Percentiles rank a stretch among this genome's conserved stretches.
phyloP scores from a whole-genome alignment of 257 asterid species.

The Nemophila menziesii region DNA sequence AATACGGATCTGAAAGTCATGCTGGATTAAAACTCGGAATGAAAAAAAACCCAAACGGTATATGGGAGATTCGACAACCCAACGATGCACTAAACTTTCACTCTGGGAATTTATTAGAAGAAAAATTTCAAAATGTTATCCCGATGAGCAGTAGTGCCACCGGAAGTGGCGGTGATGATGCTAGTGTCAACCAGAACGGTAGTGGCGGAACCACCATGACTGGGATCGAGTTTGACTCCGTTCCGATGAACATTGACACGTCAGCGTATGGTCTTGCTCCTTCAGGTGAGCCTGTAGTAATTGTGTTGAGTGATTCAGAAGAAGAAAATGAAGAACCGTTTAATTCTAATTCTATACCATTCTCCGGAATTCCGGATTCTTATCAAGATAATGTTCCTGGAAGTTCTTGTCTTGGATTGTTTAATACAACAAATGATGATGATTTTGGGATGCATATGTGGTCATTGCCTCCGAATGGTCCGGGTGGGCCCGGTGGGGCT shows the following conservation, averaged over 20 bases:
- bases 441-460: constrained; percentile 62
- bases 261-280: constrained; percentile 29
- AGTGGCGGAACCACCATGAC: constrained; percentile 37
- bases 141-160: constrained; percentile 90
- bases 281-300: constrained; percentile 50
- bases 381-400: constrained; percentile 41
- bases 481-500: constrained; percentile 57
- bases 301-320: constrained; percentile 83
- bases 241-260: constrained; percentile 45
- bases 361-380: constrained; percentile 47
- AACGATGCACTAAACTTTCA: constrained; percentile 35
- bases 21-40: constrained; percentile 62
- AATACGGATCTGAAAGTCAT: constrained; percentile 66
- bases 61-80: constrained; percentile 68
- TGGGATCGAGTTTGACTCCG: constrained; percentile 60
- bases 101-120: constrained; percentile 33
- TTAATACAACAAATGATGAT: constrained; percentile 39
- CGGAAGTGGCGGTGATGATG: constrained; percentile 82
- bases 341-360: constrained; percentile 29
- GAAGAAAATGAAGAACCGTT: constrained; percentile 53
- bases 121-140: constrained; percentile 34
- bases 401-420: constrained; percentile 41
- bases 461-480: constrained; percentile 68
- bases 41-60: constrained; percentile 52
- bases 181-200: constrained; percentile 80